Conservation (phyloP, 2,329 filamentous ascomycete species). For the Aspergillus sclerotialis region DNA sequence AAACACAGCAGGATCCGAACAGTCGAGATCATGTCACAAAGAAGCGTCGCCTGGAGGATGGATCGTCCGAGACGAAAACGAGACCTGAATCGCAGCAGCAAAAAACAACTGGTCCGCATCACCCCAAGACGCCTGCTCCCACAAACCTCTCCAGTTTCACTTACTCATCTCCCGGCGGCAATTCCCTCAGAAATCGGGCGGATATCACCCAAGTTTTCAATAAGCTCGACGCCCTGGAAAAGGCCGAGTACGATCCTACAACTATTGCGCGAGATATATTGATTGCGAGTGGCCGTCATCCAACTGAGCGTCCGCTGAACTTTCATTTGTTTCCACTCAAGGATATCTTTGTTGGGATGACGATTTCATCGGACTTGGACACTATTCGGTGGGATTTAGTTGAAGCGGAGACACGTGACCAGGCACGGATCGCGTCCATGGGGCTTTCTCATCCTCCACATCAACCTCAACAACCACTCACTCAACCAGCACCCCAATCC, state of each 20-base stretch:
- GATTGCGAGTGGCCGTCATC: constrained; percentile 55
- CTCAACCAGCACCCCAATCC: not conserved
- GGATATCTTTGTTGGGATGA: constrained; percentile 36
- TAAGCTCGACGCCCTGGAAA: constrained; percentile 30
- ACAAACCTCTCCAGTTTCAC: not conserved
- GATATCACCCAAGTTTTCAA: constrained; percentile 41
- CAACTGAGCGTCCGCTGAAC: constrained; percentile 53
- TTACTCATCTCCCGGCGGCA: constrained; percentile 7
- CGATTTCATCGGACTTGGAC: constrained; percentile 44
- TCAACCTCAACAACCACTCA: not conserved
- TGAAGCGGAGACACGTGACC: constrained; percentile 30
- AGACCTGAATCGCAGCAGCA: constrained; percentile 2
- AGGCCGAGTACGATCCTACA: constrained; percentile 50
- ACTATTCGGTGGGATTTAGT: constrained; percentile 58
- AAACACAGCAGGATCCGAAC: no score
- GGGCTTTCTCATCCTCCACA: not conserved
- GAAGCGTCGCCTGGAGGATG: constrained; percentile 8
- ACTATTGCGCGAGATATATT: constrained; percentile 60
- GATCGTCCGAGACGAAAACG: not conserved
- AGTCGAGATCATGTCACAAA: constrained; percentile 4
- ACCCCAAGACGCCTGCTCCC: not conserved
- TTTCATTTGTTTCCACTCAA: constrained; percentile 48
- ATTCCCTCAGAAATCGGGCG: constrained; percentile 20
- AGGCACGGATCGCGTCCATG: not conserved
- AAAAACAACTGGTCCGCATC: not conserved